phyloP scores from a whole-genome alignment of 2,329 filamentous ascomycete species.

The Nigrospora osmanthi region DNA sequence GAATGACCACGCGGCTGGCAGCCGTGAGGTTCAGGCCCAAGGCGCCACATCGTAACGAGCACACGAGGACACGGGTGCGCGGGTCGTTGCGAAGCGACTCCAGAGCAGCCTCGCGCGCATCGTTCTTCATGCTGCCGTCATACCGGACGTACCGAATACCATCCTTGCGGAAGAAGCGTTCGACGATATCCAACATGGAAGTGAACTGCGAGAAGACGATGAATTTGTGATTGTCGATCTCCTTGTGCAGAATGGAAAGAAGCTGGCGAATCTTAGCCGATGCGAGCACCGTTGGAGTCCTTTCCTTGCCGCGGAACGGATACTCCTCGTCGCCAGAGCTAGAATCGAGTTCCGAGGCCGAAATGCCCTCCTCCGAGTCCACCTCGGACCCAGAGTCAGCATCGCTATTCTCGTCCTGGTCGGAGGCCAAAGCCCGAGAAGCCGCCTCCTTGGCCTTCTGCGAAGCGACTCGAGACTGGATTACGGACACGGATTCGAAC shows the following conservation, averaged over 20 bases:
- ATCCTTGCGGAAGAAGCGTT: conserved; percentile 75
- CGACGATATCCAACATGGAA: conserved; percentile 92
- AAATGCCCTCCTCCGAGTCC: conserved; percentile 23
- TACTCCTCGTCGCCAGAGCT: conserved; percentile 31
- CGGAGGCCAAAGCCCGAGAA: conserved; percentile 8
- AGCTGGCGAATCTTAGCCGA: conserved; percentile 92
- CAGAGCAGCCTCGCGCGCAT: conserved; percentile 81
- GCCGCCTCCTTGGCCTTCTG: conserved; percentile 6
- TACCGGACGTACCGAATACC: conserved; percentile 80
- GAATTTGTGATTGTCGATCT: conserved; percentile 81
- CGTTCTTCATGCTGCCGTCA: conserved; percentile 92
- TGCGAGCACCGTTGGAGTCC: conserved; percentile 46
- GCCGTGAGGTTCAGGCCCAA: conserved; percentile 91
- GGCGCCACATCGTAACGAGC: conserved; percentile 88
- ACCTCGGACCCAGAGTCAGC: conserved; percentile 13
- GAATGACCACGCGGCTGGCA: conserved; percentile 84
- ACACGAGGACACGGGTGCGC: conserved; percentile 75
- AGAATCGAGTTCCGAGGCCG: conserved; percentile 32
- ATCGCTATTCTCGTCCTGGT: conserved; percentile 15
- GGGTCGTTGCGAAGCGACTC: conserved; percentile 67
- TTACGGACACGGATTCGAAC: conserved; percentile 17
- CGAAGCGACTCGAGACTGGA: conserved; percentile 13
- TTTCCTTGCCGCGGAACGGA: conserved; percentile 23
- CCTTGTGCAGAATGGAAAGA: conserved; percentile 69
- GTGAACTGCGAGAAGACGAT: conserved; percentile 99